Evolutionary conservation across 2,329 filamentous ascomycete species (phyloP).

Genomic region (Fusarium brachygibbosum): DNA sequence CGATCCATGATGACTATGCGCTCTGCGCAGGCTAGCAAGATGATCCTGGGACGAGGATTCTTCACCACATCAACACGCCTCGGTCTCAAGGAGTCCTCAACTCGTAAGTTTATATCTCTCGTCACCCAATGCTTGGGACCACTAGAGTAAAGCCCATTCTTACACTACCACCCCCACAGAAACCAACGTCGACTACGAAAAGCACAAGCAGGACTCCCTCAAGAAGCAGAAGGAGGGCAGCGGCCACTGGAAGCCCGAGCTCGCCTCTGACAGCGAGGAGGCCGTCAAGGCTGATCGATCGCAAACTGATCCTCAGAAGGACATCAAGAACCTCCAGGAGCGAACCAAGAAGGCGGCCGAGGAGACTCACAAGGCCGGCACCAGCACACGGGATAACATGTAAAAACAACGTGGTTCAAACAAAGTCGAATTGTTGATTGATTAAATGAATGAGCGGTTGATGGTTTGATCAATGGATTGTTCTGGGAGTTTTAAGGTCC

Average conservation of each 20-base stretch:
- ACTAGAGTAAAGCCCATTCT: not conserved
- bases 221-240: constrained; percentile 77
- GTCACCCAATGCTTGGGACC: not conserved
- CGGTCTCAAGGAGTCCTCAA: constrained; percentile 56
- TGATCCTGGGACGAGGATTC: constrained; percentile 46
- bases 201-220: constrained; percentile 72
- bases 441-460: constrained; percentile 7
- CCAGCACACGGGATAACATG: constrained; percentile 62
- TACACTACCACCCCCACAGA: constrained; percentile 45
- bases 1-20: constrained; percentile 45
- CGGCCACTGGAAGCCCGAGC: constrained; percentile 81
- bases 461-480: constrained; percentile 6
- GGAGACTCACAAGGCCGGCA: constrained; percentile 62
- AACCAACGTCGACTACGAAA: constrained; percentile 62
- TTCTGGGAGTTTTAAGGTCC: constrained; percentile 26
- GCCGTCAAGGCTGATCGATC: constrained; percentile 76
- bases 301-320: constrained; percentile 51
- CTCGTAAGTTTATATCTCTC: constrained; percentile 47
- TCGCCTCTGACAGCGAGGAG: constrained; percentile 85
- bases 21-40: constrained; percentile 34
- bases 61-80: constrained; percentile 48
- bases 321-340: constrained; percentile 67
- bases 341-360: constrained; percentile 67
- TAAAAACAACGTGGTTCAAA: constrained; percentile 39
- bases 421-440: constrained; percentile 5